Conservation (phyloP, 106 monocot species). For the Dendrobium officinale region DNA sequence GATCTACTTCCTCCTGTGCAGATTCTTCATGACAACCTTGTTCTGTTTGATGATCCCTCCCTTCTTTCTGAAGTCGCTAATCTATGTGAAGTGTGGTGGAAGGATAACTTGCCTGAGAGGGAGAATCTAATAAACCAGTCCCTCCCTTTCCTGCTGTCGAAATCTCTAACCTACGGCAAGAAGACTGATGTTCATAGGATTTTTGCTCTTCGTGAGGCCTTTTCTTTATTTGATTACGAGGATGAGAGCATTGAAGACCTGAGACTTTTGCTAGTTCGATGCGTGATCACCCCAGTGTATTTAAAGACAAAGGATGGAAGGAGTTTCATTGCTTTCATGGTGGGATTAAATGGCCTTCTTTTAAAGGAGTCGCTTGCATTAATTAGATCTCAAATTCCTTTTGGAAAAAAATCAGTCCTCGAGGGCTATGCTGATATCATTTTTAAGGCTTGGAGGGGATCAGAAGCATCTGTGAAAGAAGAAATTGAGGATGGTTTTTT, state of each 20-base stretch:
- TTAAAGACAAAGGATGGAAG: constrained; percentile 82
- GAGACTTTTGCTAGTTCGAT: constrained; percentile 55
- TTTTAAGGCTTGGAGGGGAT: constrained; percentile 76
- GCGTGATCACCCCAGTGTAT: constrained; percentile 70
- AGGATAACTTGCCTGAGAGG: constrained; percentile 49
- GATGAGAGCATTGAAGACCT: constrained; percentile 91
- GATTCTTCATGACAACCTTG: constrained; percentile 66
- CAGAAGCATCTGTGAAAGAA: constrained; percentile 27
- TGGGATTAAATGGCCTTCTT: constrained; percentile 61
- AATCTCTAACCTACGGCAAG: constrained; percentile 44
- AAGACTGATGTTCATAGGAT: constrained; percentile 56
- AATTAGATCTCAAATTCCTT: constrained; percentile 79
- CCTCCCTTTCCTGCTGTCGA: constrained; percentile 73
- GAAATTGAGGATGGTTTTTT: constrained; percentile 79
- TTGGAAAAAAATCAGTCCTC: constrained; percentile 79
- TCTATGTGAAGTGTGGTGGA: constrained; percentile 91
- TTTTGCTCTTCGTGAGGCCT: constrained; percentile 62
- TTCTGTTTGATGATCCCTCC: constrained; percentile 53
- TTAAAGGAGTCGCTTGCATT: constrained; percentile 63
- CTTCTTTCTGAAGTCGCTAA: constrained; percentile 51
- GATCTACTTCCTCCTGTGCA: constrained; percentile 49
- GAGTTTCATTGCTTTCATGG: constrained; percentile 44
- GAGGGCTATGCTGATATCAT: constrained; percentile 78
- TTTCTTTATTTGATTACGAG: constrained; percentile 62
- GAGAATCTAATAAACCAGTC: constrained; percentile 70